phyloP scores from a whole-genome alignment of 2,329 filamentous ascomycete genomes.

The Ascochyta koolunga region DNA sequence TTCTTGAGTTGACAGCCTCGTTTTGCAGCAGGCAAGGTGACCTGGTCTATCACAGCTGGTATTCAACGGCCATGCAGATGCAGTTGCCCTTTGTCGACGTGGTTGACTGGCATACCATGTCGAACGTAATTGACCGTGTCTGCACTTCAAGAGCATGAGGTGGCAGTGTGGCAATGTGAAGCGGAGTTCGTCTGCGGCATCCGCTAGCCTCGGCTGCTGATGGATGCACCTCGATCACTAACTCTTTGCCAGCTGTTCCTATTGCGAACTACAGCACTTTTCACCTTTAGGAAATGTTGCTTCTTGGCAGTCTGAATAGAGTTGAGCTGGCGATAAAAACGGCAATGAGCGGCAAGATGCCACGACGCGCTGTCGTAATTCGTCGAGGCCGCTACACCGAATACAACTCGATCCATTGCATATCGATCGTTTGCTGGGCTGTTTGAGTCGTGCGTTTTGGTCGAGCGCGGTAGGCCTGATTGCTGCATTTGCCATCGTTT shows the following conservation, averaged over 20 bases:
- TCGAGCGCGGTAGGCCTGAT: slow-evolving; percentile 1
- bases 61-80: no score
- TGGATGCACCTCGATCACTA: neutral
- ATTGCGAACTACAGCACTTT: slow-evolving; percentile 2
- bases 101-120: no score
- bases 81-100: no score
- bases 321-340: neutral
- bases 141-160: neutral
- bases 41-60: no score
- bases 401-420: neutral
- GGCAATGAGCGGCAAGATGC: slow-evolving; percentile 1
- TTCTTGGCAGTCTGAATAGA: neutral
- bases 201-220: slow-evolving; percentile 5
- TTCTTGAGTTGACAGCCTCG: no score
- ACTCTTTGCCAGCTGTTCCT: neutral
- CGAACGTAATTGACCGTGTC: neutral
- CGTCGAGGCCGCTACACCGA: neutral
- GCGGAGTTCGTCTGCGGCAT: slow-evolving; percentile 11
- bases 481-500: slow-evolving; percentile 9
- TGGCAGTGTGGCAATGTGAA: neutral
- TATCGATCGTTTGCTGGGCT: neutral
- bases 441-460: slow-evolving; percentile 6
- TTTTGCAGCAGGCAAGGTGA: no score
- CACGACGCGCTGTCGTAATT: slow-evolving; percentile 4
- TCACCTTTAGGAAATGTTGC: neutral